Evolutionary conservation across 1,284 basidiomycete species (phyloP).

Genomic region (Fomitopsis pinicola): DNA sequence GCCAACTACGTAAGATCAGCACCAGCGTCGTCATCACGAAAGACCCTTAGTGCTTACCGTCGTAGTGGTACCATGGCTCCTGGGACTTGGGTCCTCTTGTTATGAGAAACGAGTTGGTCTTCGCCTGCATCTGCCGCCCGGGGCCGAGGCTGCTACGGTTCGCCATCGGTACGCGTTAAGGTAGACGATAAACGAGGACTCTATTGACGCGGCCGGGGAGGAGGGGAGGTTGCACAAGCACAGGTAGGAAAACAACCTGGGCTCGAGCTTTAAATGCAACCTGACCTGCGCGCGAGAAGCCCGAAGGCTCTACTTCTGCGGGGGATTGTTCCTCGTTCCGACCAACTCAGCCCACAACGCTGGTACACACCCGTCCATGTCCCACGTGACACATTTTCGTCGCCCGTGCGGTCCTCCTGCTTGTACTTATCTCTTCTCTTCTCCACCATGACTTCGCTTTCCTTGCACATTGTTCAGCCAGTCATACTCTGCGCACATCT

Average conservation of each 20-base stretch:
- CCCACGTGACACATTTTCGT: too few species aligned
- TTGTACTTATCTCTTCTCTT: too few species aligned
- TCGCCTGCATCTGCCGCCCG: constrained; percentile 8
- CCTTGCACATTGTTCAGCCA: too few species aligned
- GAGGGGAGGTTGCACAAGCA: background rate
- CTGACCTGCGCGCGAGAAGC: background rate
- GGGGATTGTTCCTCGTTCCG: background rate
- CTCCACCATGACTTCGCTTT: too few species aligned
- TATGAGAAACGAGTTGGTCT: constrained; percentile 19
- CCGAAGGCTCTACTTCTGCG: background rate
- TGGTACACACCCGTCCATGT: background rate
- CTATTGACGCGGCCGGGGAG: background rate
- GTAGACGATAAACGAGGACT: too few species aligned
- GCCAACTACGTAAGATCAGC: constrained; percentile 8
- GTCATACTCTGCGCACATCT: too few species aligned
- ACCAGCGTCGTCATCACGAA: background rate
- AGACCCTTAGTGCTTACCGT: constrained; percentile 12
- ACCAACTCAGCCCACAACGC: background rate
- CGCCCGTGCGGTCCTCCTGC: too few species aligned
- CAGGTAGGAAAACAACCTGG: background rate
- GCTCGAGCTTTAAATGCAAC: background rate
- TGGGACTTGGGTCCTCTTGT: constrained; percentile 12
- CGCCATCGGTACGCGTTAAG: background rate
- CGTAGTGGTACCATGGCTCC: constrained; percentile 18
- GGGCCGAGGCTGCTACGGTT: background rate